Percentiles rank a stretch among this genome's conserved stretches.
Evolutionary conservation across 441 rosid species (phyloP).

Genomic region (Daphne laureola): DNA sequence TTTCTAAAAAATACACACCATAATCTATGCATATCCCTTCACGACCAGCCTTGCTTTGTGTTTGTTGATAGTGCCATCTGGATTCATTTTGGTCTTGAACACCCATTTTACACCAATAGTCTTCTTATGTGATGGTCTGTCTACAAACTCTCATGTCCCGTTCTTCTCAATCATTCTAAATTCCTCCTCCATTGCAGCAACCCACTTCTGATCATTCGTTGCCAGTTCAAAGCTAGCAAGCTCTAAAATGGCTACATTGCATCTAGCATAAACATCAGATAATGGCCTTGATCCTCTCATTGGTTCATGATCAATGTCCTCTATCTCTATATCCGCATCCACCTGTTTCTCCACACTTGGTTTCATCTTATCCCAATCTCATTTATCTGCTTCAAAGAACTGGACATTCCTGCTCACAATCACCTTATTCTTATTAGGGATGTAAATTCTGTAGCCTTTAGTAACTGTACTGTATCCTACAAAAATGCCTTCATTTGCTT

Average conservation of each 20-base stretch:
- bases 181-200: too few species aligned
- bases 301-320: neutral
- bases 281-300: neutral
- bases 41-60: too few species aligned
- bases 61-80: neutral
- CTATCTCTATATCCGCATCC: neutral
- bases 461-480: conserved; percentile 1
- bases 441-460: conserved; percentile 8
- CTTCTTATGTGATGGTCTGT: neutral
- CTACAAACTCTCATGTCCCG: neutral
- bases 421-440: neutral
- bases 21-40: too few species aligned
- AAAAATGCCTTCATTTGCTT: neutral
- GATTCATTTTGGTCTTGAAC: neutral
- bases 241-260: neutral
- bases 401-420: conserved; percentile 3
- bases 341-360: neutral
- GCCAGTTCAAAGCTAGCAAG: neutral
- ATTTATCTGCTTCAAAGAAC: conserved; percentile 3
- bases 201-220: neutral
- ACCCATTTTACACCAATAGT: neutral
- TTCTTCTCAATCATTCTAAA: neutral
- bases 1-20: neutral
- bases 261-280: neutral
- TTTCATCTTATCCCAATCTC: neutral